Base-by-base conservation (phyloP, 441 rosid genomes). In the Populus tomentosa region DNA sequence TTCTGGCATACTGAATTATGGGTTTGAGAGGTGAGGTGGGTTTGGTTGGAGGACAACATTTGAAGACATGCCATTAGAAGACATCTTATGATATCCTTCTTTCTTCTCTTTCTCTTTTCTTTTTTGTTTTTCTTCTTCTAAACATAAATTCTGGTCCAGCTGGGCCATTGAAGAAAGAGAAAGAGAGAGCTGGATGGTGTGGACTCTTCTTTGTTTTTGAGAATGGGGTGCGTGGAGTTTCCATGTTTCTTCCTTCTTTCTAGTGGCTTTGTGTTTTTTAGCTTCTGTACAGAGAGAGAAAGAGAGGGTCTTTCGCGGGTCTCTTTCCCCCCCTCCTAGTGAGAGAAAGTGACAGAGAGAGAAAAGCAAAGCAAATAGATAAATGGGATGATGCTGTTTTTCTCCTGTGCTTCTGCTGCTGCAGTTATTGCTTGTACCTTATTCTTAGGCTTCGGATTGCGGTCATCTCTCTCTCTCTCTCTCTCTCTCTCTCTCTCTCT, bases 71-170 rank as follows among this genome's bases (percentile, higher is more conserved):
- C 36, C 82, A 81, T 76, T 80, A 73, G 85, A 79, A 83, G 79
- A 28, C 69, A 6, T 66, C 33, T 26, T 30, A 69, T 35, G 36
- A 66, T 78, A 73, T 80, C 75, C 72, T 77, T 69, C 65, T 72
- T 50, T 72, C 77, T 68, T 66, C 81, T 78, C 74, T 33, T 40
- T 35, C 74, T 33, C 56, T 35, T 76, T 36, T 66, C 21, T 75
- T 74, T 76, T 73, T 63, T 71, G 79, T 74, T 81, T 82, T 69
- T 79, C 65, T 74, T 72, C 26, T 70, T 67, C 69, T 63, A 16
- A 32, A 81, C 82, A 81, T 78, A 78, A 75, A 82, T 78, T 84
- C 83, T 85, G 90, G 88, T 88, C 88, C 88, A 87, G 87, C 86
- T 86, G 87, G 89, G 91, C 90, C 89, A 90, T 83, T 82, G 87